These are phyloP conservation scores for Rhynchosporium graminicola DNA, from an alignment of 2,329 filamentous ascomycete species.

Conservation along the genomic window DNA sequence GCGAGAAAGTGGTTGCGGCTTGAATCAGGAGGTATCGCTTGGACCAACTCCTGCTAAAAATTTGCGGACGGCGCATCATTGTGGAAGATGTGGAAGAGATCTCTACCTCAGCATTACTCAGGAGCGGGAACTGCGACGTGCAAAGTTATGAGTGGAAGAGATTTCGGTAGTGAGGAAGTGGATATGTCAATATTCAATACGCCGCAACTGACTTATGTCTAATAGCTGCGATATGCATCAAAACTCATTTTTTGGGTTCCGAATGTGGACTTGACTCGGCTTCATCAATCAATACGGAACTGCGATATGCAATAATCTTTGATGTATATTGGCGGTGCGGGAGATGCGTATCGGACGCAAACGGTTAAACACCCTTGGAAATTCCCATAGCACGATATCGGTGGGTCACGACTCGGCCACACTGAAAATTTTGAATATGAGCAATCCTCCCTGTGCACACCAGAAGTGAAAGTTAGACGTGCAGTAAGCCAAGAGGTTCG, in stretches of 20 bases:
- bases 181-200: neutral
- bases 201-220: neutral
- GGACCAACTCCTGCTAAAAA: neutral
- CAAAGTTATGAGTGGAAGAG: neutral
- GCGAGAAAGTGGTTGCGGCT: neutral
- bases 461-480: neutral
- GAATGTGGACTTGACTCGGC: neutral
- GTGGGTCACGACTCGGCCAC: too few species aligned
- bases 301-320: conserved; percentile 10
- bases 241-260: neutral
- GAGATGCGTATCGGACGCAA: too few species aligned
- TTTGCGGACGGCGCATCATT: too few species aligned
- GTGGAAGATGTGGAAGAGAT: neutral
- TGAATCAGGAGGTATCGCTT: neutral
- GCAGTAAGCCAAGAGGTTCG: neutral
- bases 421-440: neutral
- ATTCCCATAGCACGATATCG: neutral
- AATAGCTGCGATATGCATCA: neutral
- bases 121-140: neutral
- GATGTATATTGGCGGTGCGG: too few species aligned
- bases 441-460: neutral
- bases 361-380: neutral
- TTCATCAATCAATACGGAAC: neutral
- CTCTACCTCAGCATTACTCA: conserved; percentile 4
- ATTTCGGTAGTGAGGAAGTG: neutral